Base-by-base conservation (phyloP, 2,329 filamentous ascomycete species). In the Hypoxylon sp. region DNA sequence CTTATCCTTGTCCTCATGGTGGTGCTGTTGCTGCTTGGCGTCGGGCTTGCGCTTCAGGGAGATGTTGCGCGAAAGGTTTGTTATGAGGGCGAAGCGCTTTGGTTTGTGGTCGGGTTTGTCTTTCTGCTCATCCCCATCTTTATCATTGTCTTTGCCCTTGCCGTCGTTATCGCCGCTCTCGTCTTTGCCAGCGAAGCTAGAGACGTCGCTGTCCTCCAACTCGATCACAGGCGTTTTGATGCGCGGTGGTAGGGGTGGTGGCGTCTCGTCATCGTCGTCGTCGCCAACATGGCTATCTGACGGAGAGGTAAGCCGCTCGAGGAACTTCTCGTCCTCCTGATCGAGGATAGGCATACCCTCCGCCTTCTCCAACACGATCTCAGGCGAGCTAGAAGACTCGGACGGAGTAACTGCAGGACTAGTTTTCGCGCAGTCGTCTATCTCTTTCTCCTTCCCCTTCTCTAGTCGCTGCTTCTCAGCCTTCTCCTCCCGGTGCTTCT, bases 251-350 rank as follows among this genome's bases (percentile, higher is more conserved):
- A 90, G 79, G 0, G 87, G 84, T 2, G 88, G 88, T 13, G 82
- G 81, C 1, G 79, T 78, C 10, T 82, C 82, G 17, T 82, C 80
- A 11, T 79, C 82, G 43, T 82, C 79, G 59, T 79, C 78, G 41
- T 82, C 79, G 59, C 78, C 77, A 25, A 76, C 70, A 32, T 70
- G 69, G 34, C 63, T 71, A 25, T 56, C 55, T 38, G 74, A 70
- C 14, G 70, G 59, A 4, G 81, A 80, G 11, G 89, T 83, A 49
- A 90, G 82, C 38, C 82, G 82, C 74, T 85, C 81, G 49, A 90
- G 82, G 77, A 90, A 90, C 17, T 79, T 77, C 77, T 89, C 86
- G 75, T 90, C 87, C 41, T 87, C 86, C 46, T 80, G 80, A 65
- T 84, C 81, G 48, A 90, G 82, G 30, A 90, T 79, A 0, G 85